Conservation (phyloP, 2,329 filamentous ascomycete genomes). For the Colletotrichum paranaense region DNA sequence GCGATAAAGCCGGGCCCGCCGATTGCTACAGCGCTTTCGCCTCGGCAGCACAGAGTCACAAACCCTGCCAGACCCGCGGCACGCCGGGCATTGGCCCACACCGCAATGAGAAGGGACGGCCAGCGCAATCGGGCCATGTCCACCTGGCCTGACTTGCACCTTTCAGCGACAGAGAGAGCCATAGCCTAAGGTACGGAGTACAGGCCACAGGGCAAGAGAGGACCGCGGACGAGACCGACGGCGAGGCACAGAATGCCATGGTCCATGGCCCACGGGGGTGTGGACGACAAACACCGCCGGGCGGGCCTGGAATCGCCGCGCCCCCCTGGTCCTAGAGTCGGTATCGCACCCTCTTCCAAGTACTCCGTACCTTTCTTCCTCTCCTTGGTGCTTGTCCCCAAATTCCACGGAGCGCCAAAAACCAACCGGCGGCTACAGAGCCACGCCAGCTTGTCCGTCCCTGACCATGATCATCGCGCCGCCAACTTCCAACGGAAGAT, state of each 20-base stretch:
- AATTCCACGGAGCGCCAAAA: slow-evolving; percentile 1
- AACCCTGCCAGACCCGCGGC: slow-evolving; percentile 27
- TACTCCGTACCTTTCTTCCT: background rate
- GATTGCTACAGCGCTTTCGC: slow-evolving; percentile 26
- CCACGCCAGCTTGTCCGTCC: slow-evolving; percentile 4
- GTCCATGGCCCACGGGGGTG: slow-evolving; percentile 6
- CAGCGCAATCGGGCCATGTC: slow-evolving; percentile 22
- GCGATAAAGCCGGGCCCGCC: slow-evolving; percentile 28
- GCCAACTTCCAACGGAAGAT: slow-evolving; percentile 2
- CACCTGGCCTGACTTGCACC: slow-evolving; percentile 11
- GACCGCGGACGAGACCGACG: background rate
- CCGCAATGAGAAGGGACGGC: slow-evolving; percentile 10
- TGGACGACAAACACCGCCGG: slow-evolving; percentile 28
- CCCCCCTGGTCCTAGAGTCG: slow-evolving; percentile 6
- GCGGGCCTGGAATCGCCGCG: slow-evolving; percentile 25
- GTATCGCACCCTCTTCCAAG: background rate
- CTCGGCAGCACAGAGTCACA: slow-evolving; percentile 32
- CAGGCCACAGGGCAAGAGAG: background rate
- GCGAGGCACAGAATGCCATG: slow-evolving; percentile 11
- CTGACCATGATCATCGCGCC: slow-evolving; percentile 10
- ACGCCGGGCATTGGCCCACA: slow-evolving; percentile 31
- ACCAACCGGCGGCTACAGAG: slow-evolving; percentile 14
- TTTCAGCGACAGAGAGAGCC: background rate
- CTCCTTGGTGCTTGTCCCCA: background rate
- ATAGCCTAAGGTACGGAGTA: too few relatives aligned